Percentiles rank a stretch among this genome's conserved stretches.
These are phyloP conservation scores for Phellinidium pouzarii DNA, from an alignment of 1,284 basidiomycete species.

Conservation along the genomic window DNA sequence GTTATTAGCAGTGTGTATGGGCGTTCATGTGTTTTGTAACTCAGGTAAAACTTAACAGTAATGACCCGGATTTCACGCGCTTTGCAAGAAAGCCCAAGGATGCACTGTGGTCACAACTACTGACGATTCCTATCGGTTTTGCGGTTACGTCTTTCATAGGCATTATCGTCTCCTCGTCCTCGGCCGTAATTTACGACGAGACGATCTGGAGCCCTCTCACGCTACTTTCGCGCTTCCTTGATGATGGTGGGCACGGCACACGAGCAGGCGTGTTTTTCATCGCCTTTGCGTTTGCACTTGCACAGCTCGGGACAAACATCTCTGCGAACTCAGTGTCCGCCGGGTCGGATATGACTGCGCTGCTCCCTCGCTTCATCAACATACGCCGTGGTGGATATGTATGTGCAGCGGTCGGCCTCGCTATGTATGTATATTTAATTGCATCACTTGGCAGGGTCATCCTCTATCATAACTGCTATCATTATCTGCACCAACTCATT, in stretches of 20 bases:
- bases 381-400: slow-evolving; percentile 82
- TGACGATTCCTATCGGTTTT: slow-evolving; percentile 72
- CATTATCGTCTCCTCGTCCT: slow-evolving; percentile 77
- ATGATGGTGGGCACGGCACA: slow-evolving; percentile 29
- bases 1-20: too few species aligned
- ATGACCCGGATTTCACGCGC: slow-evolving; percentile 76
- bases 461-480: neutral
- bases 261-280: slow-evolving; percentile 61
- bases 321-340: slow-evolving; percentile 83
- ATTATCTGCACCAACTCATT: neutral
- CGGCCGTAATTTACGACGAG: slow-evolving; percentile 70
- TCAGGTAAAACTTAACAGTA: slow-evolving; percentile 35
- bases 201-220: slow-evolving; percentile 79
- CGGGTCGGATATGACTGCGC: slow-evolving; percentile 78
- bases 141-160: slow-evolving; percentile 77
- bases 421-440: slow-evolving; percentile 38
- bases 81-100: slow-evolving; percentile 62
- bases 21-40: too few species aligned
- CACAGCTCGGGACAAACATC: slow-evolving; percentile 69
- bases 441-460: neutral
- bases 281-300: slow-evolving; percentile 66
- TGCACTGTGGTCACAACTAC: slow-evolving; percentile 64
- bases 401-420: slow-evolving; percentile 67
- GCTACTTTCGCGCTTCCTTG: slow-evolving; percentile 62
- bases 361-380: slow-evolving; percentile 77